Conservation (phyloP, 106 monocot genomes). For the Cymbidium sinense region DNA sequence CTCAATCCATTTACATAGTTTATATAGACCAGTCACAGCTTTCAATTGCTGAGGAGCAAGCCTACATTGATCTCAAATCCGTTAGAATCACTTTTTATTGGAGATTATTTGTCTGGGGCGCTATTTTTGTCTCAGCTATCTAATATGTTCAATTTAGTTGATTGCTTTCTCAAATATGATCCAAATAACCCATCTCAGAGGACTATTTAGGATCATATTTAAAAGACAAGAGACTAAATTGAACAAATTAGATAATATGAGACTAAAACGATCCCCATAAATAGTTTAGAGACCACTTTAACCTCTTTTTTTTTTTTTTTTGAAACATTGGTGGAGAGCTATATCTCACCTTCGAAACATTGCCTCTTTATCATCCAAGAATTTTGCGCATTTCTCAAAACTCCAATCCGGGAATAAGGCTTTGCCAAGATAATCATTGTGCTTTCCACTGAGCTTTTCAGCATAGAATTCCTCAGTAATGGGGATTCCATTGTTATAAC, state of each 20-base stretch:
- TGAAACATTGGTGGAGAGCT: too few relatives aligned
- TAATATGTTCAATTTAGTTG: too few relatives aligned
- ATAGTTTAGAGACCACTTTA: too few relatives aligned
- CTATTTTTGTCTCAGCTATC: too few relatives aligned
- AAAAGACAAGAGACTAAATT: too few relatives aligned
- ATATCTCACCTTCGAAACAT: constrained; percentile 50
- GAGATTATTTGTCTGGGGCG: too few relatives aligned
- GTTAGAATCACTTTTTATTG: neutral
- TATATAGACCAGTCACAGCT: constrained; percentile 53
- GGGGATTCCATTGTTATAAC: constrained; percentile 61
- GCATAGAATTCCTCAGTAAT: constrained; percentile 53
- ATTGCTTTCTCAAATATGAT: too few relatives aligned
- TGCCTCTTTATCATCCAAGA: constrained; percentile 73
- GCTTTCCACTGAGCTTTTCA: constrained; percentile 52
- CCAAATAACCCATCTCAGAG: too few relatives aligned
- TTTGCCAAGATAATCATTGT: constrained; percentile 46
- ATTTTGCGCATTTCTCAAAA: constrained; percentile 42
- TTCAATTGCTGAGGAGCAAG: constrained; percentile 45
- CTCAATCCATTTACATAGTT: constrained; percentile 65
- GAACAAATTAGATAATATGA: too few relatives aligned
- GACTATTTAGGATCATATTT: too few relatives aligned
- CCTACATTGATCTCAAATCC: constrained; percentile 20
- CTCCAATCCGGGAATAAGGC: constrained; percentile 65
- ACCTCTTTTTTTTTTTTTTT: neutral
- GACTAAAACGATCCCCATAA: too few relatives aligned